Evolutionary conservation across 768 basidiomycete species (phyloP).

Genomic region (Calvatia gigantea): DNA sequence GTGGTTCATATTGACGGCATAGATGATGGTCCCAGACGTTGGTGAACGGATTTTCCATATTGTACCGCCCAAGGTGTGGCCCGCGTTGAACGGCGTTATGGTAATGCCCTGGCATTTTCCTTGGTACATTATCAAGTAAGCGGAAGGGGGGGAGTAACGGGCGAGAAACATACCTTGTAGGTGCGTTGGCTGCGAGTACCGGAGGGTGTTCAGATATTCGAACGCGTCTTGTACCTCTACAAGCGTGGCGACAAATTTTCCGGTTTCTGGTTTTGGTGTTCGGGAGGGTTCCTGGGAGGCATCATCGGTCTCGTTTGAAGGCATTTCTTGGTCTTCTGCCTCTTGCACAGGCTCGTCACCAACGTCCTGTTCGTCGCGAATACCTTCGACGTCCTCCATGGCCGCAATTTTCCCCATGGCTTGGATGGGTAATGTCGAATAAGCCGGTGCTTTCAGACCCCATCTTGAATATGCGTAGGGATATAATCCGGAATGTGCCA

Average conservation of each 20-base stretch:
- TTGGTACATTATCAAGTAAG: slow-evolving; percentile 21
- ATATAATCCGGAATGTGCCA: slow-evolving; percentile 87
- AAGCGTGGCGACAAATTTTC: slow-evolving; percentile 70
- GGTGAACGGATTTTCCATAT: slow-evolving; percentile 99
- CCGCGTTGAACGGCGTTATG: slow-evolving; percentile 92
- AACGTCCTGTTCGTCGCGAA: slow-evolving; percentile 72
- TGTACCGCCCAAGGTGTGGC: slow-evolving; percentile 93
- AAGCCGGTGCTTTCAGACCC: slow-evolving; percentile 87
- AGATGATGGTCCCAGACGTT: slow-evolving; percentile 91
- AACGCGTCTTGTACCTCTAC: slow-evolving; percentile 93
- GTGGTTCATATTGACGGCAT: slow-evolving; percentile 95
- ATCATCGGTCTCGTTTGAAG: slow-evolving; percentile 12
- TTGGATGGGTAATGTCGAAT: slow-evolving; percentile 92
- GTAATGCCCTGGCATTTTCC: slow-evolving; percentile 91
- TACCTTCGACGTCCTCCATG: slow-evolving; percentile 81
- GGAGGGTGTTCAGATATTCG: slow-evolving; percentile 84
- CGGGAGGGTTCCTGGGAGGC: background rate
- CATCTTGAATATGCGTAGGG: slow-evolving; percentile 88
- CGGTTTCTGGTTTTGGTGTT: slow-evolving; percentile 25
- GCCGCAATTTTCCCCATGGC: slow-evolving; percentile 93
- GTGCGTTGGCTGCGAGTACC: slow-evolving; percentile 95
- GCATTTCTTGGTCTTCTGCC: slow-evolving; percentile 22
- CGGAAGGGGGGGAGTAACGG: background rate
- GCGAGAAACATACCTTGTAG: slow-evolving; percentile 68
- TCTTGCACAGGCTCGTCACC: slow-evolving; percentile 34